Conservation (phyloP, 371 early-diverging fungal genomes). For the Circinella minor region DNA sequence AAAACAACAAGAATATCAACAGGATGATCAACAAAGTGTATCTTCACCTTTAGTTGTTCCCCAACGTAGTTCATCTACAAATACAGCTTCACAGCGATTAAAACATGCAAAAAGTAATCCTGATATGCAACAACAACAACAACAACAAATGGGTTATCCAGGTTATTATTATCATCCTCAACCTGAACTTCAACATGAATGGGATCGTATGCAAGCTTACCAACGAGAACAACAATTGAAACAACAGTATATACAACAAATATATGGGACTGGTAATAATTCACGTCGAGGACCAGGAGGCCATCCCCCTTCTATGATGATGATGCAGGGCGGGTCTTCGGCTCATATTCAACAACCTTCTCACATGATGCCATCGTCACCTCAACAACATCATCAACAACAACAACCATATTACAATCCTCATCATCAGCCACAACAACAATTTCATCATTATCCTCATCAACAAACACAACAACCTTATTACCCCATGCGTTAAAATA, state of each 20-base stretch:
- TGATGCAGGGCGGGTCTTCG: constrained; percentile 9
- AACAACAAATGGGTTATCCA: not conserved
- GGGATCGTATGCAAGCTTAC: constrained; percentile 46
- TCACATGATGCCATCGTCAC: constrained; percentile 11
- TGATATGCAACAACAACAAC: constrained; percentile 30
- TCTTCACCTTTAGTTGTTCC: constrained; percentile 4
- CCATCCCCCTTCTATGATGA: constrained; percentile 5
- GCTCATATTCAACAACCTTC: not conserved
- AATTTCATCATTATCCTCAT: constrained; percentile 4
- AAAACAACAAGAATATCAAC: constrained; percentile 5
- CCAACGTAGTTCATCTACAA: constrained; percentile 12
- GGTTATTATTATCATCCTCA: constrained; percentile 25
- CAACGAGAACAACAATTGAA: constrained; percentile 46
- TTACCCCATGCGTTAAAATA: constrained; percentile 20
- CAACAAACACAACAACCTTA: constrained; percentile 10
- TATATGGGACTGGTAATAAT: not conserved
- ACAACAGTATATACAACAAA: constrained; percentile 25
- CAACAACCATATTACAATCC: not conserved
- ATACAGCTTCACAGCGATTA: constrained; percentile 20
- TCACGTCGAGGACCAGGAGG: not conserved
- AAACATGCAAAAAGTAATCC: constrained; percentile 44
- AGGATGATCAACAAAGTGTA: not conserved
- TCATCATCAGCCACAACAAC: constrained; percentile 7
- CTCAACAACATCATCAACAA: constrained; percentile 7
- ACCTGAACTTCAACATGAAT: constrained; percentile 38